Evolutionary conservation across 2,329 filamentous ascomycete species (phyloP).

Genomic region (Sporothrix pseudoabietina): DNA sequence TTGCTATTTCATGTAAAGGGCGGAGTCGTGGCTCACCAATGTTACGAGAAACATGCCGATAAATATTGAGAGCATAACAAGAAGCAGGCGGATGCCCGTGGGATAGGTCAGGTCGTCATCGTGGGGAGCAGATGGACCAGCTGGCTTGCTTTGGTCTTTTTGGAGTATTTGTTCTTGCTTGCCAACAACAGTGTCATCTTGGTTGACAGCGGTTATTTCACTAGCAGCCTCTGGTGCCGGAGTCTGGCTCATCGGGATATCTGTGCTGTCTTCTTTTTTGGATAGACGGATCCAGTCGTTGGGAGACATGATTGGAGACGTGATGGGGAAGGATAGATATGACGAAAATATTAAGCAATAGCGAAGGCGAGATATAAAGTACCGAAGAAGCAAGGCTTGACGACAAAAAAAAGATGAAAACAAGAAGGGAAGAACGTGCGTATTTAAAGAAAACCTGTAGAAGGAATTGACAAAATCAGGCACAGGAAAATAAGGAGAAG

Average conservation of each 20-base stretch:
- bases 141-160: neutral
- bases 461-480: neutral
- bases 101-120: conserved; percentile 27
- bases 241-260: neutral
- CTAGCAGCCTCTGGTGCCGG: neutral
- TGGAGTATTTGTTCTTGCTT: neutral
- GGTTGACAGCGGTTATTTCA: neutral
- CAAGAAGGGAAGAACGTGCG: neutral
- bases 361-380: no score
- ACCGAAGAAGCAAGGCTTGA: neutral
- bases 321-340: neutral
- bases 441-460: no score
- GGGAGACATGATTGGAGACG: neutral
- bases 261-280: neutral
- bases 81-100: conserved; percentile 15
- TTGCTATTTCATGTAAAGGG: neutral
- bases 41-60: conserved; percentile 25
- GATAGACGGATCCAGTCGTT: neutral
- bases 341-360: neutral
- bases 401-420: neutral
- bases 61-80: conserved; percentile 22
- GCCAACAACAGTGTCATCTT: neutral
- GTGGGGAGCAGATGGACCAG: neutral
- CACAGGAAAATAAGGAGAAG: neutral
- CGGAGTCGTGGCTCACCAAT: neutral